phyloP scores from a whole-genome alignment of 1,139 yeast species.

The Saccharomyces hybrid region DNA sequence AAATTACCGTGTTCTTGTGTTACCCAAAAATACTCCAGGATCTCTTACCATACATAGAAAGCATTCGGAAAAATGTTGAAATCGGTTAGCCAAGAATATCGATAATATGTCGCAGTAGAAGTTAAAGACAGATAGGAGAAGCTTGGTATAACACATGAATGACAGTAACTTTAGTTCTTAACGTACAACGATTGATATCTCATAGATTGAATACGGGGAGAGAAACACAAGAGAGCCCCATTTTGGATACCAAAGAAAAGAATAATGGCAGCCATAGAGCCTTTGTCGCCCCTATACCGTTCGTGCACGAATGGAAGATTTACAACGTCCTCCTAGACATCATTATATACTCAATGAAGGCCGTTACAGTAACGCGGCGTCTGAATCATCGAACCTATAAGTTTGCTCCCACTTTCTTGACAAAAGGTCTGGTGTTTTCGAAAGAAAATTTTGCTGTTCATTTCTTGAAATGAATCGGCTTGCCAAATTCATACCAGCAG shows the following conservation, averaged over 20 bases:
- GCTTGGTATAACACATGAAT: neutral
- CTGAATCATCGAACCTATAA: neutral
- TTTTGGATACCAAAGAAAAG: neutral
- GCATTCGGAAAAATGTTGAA: neutral
- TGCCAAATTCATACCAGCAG: neutral
- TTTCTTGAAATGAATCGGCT: neutral
- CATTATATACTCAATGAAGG: neutral
- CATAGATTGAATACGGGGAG: neutral
- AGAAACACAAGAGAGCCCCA: neutral
- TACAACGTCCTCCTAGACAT: too few species aligned
- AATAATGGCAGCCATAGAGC: too few species aligned
- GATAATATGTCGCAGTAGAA: neutral
- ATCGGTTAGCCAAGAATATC: neutral
- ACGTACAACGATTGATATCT: too few species aligned
- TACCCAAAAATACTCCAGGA: neutral
- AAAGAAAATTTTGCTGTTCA: neutral
- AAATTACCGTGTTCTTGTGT: neutral
- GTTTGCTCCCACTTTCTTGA: neutral
- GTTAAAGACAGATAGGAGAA: neutral
- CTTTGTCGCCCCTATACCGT: too few species aligned
- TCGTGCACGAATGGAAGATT: too few species aligned
- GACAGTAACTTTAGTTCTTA: neutral
- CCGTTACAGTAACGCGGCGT: neutral
- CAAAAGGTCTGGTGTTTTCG: neutral
- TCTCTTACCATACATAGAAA: neutral